phyloP scores from a whole-genome alignment of 176 grass and related monocot species.

The Avena atlantica region DNA sequence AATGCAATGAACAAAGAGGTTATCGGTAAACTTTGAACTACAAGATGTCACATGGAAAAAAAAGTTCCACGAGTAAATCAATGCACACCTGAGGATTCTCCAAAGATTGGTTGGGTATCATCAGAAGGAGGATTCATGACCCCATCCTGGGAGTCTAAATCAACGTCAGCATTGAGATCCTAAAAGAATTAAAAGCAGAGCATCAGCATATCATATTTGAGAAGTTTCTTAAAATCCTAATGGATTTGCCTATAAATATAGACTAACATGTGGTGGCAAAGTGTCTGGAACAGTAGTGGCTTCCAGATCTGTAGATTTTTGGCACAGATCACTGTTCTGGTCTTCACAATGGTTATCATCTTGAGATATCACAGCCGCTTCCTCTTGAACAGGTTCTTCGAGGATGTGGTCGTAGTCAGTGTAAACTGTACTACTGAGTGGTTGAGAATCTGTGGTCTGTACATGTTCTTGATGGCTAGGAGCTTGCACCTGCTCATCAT shows the following conservation, averaged over 20 bases:
- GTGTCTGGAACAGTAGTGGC: not conserved
- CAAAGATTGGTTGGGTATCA: constrained; percentile 21
- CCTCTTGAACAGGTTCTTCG: constrained; percentile 42
- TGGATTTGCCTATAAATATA: not conserved
- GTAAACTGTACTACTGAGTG: constrained; percentile 6
- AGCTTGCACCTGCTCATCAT: constrained; percentile 7
- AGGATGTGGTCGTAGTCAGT: not conserved
- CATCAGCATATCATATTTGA: not conserved
- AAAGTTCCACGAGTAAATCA: constrained; percentile 18
- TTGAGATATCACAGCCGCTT: constrained; percentile 17
- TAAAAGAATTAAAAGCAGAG: constrained; percentile 33
- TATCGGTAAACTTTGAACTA: not conserved
- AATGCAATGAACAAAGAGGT: not conserved
- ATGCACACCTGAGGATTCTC: constrained; percentile 27
- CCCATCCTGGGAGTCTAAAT: constrained; percentile 33
- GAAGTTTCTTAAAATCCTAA: constrained; percentile 9
- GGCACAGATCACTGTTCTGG: not conserved
- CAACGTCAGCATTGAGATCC: constrained; percentile 27
- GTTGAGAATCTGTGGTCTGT: constrained; percentile 31
- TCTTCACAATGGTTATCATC: constrained; percentile 33
- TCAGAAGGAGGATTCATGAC: constrained; percentile 21
- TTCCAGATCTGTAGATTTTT: constrained; percentile 10
- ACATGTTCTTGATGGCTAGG: constrained; percentile 31
- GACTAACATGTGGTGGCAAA: constrained; percentile 28
- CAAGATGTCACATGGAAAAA: not conserved